phyloP scores from a whole-genome alignment of 495 filamentous ascomycete species.

The Aspergillus olivimuriae region DNA sequence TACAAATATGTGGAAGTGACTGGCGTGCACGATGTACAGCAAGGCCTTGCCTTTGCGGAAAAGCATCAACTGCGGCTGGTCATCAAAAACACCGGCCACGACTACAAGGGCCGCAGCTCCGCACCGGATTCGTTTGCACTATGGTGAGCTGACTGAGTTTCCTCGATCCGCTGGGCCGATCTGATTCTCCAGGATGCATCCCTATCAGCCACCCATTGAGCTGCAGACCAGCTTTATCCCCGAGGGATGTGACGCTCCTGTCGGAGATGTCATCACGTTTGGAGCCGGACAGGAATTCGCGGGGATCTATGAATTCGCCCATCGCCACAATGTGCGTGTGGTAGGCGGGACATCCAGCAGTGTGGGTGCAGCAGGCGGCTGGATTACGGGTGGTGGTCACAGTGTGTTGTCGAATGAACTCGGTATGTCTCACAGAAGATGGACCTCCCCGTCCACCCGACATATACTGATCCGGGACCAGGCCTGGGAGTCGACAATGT shows the following conservation, averaged over 20 bases:
- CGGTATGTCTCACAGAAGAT: constrained; percentile 11
- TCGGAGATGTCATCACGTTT: constrained; percentile 15
- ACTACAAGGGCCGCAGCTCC: constrained; percentile 12
- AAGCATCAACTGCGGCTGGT: constrained; percentile 32
- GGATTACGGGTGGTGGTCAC: constrained; percentile 34
- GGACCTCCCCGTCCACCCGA: no score
- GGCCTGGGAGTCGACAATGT: constrained; percentile 29
- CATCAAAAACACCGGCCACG: constrained; percentile 43
- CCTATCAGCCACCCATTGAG: constrained; percentile 15
- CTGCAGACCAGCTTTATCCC: constrained; percentile 5
- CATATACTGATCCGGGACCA: background rate
- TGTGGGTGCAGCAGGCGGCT: constrained; percentile 38
- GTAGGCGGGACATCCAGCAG: constrained; percentile 14
- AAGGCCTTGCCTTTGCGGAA: constrained; percentile 9
- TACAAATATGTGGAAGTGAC: constrained; percentile 10
- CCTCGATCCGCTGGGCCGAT: constrained; percentile 29
- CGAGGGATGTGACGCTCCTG: constrained; percentile 8
- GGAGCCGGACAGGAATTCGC: constrained; percentile 19
- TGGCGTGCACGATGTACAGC: constrained; percentile 11
- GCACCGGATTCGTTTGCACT: constrained; percentile 18
- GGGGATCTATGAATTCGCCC: constrained; percentile 19
- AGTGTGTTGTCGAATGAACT: constrained; percentile 24
- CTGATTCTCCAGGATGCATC: constrained; percentile 22
- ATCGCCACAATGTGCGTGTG: constrained; percentile 15
- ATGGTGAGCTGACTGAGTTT: constrained; percentile 32